Percentiles rank a stretch among this genome's conserved stretches.
phyloP scores from a whole-genome alignment of 1,284 basidiomycete species.

The Caloboletus inedulis region DNA sequence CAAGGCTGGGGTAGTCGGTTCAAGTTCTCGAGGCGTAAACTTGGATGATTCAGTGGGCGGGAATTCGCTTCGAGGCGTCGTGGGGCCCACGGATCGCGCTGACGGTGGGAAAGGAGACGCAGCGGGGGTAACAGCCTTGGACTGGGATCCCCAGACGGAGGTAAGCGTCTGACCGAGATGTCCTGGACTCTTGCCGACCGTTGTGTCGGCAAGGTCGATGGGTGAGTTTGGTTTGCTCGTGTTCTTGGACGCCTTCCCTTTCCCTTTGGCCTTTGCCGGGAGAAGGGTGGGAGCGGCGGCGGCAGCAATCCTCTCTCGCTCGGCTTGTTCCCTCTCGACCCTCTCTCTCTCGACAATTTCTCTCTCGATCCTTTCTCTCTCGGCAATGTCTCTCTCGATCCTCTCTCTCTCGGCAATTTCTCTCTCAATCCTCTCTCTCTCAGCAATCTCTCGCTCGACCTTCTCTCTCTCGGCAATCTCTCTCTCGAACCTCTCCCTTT shows the following conservation, averaged over 20 bases:
- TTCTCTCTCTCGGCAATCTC: constrained; percentile 7
- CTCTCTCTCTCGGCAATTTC: constrained; percentile 5
- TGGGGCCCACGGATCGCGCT: constrained; percentile 20
- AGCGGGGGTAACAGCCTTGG: constrained; percentile 29
- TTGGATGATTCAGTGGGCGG: constrained; percentile 9
- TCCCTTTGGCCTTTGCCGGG: constrained; percentile 11
- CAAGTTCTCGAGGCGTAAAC: constrained; percentile 3
- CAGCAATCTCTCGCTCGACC: neutral
- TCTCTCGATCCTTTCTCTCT: neutral
- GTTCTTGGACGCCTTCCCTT: constrained; percentile 20
- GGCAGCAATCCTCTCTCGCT: constrained; percentile 17
- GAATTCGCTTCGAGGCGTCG: constrained; percentile 22
- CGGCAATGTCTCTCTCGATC: neutral
- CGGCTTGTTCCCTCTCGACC: constrained; percentile 9
- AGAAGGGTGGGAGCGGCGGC: neutral
- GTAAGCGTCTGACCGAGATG: constrained; percentile 21
- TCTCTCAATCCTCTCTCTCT: constrained; percentile 3
- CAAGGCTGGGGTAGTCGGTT: constrained; percentile 9
- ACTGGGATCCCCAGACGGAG: constrained; percentile 31
- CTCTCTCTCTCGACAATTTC: no score
- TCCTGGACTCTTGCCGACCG: constrained; percentile 31
- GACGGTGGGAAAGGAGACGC: constrained; percentile 24
- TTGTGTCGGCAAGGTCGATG: constrained; percentile 28
- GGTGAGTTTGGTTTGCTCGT: constrained; percentile 26
- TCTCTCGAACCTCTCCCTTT: constrained; percentile 18